Conservation (phyloP, 116 monocot species). For the Dioscorea cayenensis region DNA sequence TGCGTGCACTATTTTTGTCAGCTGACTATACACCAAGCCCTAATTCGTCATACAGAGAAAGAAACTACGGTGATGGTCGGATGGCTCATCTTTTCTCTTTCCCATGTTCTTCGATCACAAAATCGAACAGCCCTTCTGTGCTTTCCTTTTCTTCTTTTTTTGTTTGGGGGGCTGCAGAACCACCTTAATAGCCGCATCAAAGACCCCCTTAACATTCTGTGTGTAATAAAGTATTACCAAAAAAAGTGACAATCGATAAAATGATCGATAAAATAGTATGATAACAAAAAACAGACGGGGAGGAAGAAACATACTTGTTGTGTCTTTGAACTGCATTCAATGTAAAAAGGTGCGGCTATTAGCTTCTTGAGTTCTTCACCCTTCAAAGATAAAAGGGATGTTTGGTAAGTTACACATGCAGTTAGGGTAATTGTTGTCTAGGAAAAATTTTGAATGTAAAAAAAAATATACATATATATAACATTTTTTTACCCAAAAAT, state of each 20-base stretch:
- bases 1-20: conserved; percentile 15
- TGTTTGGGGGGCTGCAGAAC: conserved; percentile 73
- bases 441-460: neutral
- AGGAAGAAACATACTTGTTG: conserved; percentile 41
- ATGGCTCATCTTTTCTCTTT: neutral
- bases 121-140: conserved; percentile 67
- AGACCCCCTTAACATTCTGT: conserved; percentile 76
- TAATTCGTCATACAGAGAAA: neutral
- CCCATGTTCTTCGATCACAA: conserved; percentile 22
- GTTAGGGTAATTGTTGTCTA: neutral
- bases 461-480: too few relatives aligned
- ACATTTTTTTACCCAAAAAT: neutral
- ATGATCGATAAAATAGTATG: neutral
- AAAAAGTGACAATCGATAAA: neutral
- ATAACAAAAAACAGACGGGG: neutral
- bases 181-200: conserved; percentile 79
- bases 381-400: conserved; percentile 17
- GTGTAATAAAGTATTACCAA: neutral
- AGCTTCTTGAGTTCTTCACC: conserved; percentile 73
- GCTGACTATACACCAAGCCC: conserved; percentile 25
- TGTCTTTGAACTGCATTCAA: conserved; percentile 83
- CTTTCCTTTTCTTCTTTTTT: conserved; percentile 72
- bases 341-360: conserved; percentile 63
- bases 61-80: neutral
- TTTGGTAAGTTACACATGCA: conserved; percentile 1